Percentiles rank a stretch among this genome's conserved stretches.
Conservation (phyloP, 2,329 filamentous ascomycete genomes). For the Nigrograna mackinnonii region DNA sequence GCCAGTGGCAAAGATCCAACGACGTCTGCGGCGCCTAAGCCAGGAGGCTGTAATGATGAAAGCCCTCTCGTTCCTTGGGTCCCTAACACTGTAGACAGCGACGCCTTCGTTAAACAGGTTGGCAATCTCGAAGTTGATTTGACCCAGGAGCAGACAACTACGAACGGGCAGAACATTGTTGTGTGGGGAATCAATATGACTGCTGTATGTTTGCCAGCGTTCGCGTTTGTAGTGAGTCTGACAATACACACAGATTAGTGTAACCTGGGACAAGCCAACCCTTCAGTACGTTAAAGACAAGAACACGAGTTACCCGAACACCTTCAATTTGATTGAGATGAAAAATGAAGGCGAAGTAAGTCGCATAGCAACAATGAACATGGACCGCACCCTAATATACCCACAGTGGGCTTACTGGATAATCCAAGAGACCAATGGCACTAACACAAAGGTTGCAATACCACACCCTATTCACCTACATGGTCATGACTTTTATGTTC, state of each 20-base stretch:
- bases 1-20: constrained; percentile 18
- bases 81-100: constrained; percentile 33
- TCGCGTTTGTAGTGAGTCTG: not conserved
- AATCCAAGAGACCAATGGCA: constrained; percentile 31
- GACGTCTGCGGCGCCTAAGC: constrained; percentile 12
- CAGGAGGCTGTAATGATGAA: constrained; percentile 31
- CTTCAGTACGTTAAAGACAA: constrained; percentile 45
- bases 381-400: no score
- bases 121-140: constrained; percentile 37
- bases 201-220: constrained; percentile 14
- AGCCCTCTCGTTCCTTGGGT: constrained; percentile 28
- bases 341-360: constrained; percentile 29
- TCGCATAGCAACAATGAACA: no score
- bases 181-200: constrained; percentile 45
- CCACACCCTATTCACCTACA: constrained; percentile 39
- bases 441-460: constrained; percentile 24
- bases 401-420: constrained; percentile 40
- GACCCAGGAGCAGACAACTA: constrained; percentile 29
- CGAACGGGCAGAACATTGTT: constrained; percentile 42
- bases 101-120: constrained; percentile 32
- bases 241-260: constrained; percentile 31
- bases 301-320: constrained; percentile 44
- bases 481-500: constrained; percentile 42
- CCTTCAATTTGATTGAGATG: constrained; percentile 46
- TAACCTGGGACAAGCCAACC: constrained; percentile 49